Evolutionary conservation across 306 rosid species (phyloP), one percentile per base, ranked within the genome.

Genomic region (Leucaena leucocephala): DNA sequence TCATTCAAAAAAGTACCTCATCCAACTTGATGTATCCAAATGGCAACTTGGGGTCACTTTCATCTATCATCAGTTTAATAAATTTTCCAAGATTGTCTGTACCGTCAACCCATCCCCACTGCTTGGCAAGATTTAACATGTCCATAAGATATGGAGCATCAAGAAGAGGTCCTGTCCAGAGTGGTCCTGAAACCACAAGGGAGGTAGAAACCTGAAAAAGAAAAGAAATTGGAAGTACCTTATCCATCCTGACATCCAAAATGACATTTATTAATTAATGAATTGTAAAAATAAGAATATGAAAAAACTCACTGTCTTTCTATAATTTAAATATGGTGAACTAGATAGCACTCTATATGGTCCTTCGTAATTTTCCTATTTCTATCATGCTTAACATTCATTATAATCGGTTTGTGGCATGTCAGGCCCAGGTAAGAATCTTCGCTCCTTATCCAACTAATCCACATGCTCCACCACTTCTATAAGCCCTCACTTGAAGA

Each of bases 131-230:
- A 70, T 84, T 68, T 72, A 89, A 82, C 97, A 95, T 90, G 48
- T 91, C 96, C 78, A 71, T 81, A 16, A 90, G 85, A 83, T 80
- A 90, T 21, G 89, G 81, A 17, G 90, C 84, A 67, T 88, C 82
- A 46, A 93, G 99, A 63, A 95, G 94, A 78, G 97, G 94, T 27
- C 98, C 98, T 9, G 96, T 91, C 98, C 98, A 95, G 68, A 95
- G 98, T 65, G 98, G 99, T 67, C 98, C 99, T 8, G 94, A 95
- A 77, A 95, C 94, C 81, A 85, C 83, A 2, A 90, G 79, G 13
- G 96, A 89, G 50, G 81, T 65, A 46, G 93, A 89, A 83, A 80
- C 92, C 98, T 90, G 83, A 68, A 78, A 77, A 80, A 36, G 70
- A 40, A 63, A 68, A 45, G 46, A 49, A 55, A 68, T 36, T 68